A percentile compares a stretch with the other conserved stretches of the same genome.
phyloP scores from a whole-genome alignment of 176 grass and related monocot genomes.

The Panicum miliaceum region DNA sequence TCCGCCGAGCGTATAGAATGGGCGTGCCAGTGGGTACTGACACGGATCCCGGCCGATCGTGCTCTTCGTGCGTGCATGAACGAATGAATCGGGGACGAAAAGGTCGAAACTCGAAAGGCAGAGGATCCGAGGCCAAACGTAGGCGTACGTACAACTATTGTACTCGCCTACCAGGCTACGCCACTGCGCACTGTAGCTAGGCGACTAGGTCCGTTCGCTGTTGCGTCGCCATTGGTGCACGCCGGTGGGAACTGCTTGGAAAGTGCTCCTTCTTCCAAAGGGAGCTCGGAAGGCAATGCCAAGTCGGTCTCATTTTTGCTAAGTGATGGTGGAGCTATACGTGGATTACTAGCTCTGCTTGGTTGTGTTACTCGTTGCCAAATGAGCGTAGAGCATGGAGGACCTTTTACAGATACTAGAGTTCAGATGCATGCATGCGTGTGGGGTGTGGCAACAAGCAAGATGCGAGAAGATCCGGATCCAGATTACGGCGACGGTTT shows the following conservation, averaged over 20 bases:
- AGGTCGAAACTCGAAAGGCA: background rate
- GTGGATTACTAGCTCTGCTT: too few relatives aligned
- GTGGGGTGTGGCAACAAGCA: too few relatives aligned
- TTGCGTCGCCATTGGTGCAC: background rate
- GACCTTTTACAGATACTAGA: background rate
- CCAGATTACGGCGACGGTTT: background rate
- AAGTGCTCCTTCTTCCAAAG: background rate
- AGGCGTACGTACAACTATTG: background rate
- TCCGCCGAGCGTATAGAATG: conserved; percentile 23
- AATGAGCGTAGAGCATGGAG: background rate
- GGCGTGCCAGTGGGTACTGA: conserved; percentile 34
- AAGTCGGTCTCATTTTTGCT: too few relatives aligned
- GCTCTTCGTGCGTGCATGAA: background rate
- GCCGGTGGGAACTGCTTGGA: background rate
- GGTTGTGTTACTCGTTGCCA: background rate
- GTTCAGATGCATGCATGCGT: too few relatives aligned
- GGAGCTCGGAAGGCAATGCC: too few relatives aligned
- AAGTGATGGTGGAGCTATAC: too few relatives aligned
- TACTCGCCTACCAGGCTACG: background rate
- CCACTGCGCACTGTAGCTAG: background rate
- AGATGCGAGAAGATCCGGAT: background rate
- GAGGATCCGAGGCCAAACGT: background rate
- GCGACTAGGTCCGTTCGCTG: background rate
- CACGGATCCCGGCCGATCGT: conserved; percentile 8
- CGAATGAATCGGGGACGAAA: background rate